Evolutionary conservation across 768 basidiomycete species (phyloP), one percentile per base, ranked within the genome.

Genomic region (Fomitopsis pulvina): DNA sequence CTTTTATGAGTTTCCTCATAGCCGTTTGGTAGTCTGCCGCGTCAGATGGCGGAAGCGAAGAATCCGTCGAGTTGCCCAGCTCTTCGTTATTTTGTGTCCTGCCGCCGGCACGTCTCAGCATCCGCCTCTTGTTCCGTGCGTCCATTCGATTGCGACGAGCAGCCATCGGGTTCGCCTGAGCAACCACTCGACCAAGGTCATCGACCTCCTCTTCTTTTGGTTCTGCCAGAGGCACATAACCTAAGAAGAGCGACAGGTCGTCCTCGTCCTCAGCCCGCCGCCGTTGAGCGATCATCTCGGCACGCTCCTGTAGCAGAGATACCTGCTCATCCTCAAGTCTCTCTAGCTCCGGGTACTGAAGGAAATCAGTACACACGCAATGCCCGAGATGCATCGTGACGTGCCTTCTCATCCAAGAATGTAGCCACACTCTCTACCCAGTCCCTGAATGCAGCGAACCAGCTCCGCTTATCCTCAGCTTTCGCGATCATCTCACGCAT

Each of bases 11-110:
- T 14, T 75, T 73, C 21, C 70, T 60, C 32, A 84, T 67, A 1
- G 93, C 91, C 1, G 68, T 68, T 16, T 65, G 60, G 67, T 89
- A 95, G 44, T 92, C 88, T 5, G 74, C 69, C 10, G 77, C 73
- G 57, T 93, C 91, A 2, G 78, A 70, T 12, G 78, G 74, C 1
- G 77, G 70, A 3, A 95, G 69, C 2, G 81, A 80, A 0, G 85
- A 79, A 60, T 95, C 93, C 0, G 93, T 95, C 14, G 91, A 93
- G 57, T 81, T 92, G 0, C 92, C 93, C 64, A 92, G 89, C 56
- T 92, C 85, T 26, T 57, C 55, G 10, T 70, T 70, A 30, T 46
- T 32, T 58, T 67, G 41, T 45, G 68, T 58, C 44, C 51, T 51
- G 45, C 32, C 25, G 37, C 49, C 30, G 57, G 67, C 58, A 7